Evolutionary conservation across 129 eudicot species (phyloP), one percentile per base, ranked within the genome.

Genomic region (Centaurea solstitialis): DNA sequence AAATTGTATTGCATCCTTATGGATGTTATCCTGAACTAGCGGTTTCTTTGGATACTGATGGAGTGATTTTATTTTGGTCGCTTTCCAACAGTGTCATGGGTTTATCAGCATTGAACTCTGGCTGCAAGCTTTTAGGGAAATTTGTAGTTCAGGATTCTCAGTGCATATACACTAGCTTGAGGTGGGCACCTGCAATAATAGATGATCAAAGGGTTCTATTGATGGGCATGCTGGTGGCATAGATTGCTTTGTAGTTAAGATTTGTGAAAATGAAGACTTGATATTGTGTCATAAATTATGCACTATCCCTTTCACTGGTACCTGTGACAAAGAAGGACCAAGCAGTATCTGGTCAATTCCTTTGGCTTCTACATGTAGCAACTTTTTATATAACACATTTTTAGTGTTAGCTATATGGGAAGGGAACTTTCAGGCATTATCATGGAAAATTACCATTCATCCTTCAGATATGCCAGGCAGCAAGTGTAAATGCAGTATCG

Each of bases 51-150:
- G 97, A 91, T 80, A 70, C 83, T 23, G 78, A 88, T 73, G 99
- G 99, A 24, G 78, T 76, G 85, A 87, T 93, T 30, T 73, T 95
- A 12, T 88, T 95, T 74, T 93, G 99, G 99, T 91, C 92, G 53
- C 68, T 85, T 83, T 75, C 93, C 79, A 85, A 81, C 85, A 74
- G 87, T 83, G 83, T 89, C 40, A 73, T 89, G 79, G 87, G 96
- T 70, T 77, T 87, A 30, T 89, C 94, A 75, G 79, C 86, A 6
- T 76, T 89, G 30, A 93, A 76, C 28, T 89, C 92, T 43, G 79
- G 91, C 40, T 91, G 91, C 89, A 79, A 93, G 83, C 87, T 85
- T 67, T 69, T 39, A 37, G 98, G 97, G 78, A 73, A 82, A 81
- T 35, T 74, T 75, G 74, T 50, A 69, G 61, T 26, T 57, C 84